Percentiles rank a stretch among this genome's conserved stretches.
These are phyloP conservation scores for Blakeslea trispora DNA, from an alignment of 371 early-diverging fungal species.

Conservation along the genomic window DNA sequence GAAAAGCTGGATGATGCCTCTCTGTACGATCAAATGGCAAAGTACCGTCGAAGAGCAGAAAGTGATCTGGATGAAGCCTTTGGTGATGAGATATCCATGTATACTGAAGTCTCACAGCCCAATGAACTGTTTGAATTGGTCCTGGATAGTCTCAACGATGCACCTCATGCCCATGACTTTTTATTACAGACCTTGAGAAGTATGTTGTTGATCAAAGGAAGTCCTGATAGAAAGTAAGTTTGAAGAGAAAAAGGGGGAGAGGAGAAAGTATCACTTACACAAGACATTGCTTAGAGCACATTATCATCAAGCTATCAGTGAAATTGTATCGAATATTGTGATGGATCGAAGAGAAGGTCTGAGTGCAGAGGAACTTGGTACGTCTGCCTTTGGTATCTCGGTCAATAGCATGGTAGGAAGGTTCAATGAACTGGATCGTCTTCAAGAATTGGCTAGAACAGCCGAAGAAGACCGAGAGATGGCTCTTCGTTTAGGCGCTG, in stretches of 20 bases:
- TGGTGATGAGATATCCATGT: conserved; percentile 43
- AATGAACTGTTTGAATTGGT: conserved; percentile 69
- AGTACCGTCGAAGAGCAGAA: conserved; percentile 70
- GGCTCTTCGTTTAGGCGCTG: conserved; percentile 34
- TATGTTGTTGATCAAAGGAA: conserved; percentile 69
- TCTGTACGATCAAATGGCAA: conserved; percentile 70
- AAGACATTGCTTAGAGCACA: conserved; percentile 40
- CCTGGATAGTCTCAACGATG: conserved; percentile 56
- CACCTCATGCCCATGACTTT: conserved; percentile 59
- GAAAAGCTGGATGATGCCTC: conserved; percentile 59
- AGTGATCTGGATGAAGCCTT: conserved; percentile 53
- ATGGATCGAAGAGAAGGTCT: conserved; percentile 66
- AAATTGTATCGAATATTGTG: conserved; percentile 78
- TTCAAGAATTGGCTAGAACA: conserved; percentile 52
- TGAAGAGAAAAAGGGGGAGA: conserved; percentile 24
- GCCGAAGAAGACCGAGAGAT: conserved; percentile 43
- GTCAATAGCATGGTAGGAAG: conserved; percentile 64
- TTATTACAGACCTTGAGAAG: conserved; percentile 72
- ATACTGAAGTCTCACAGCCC: conserved; percentile 56
- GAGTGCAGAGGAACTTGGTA: conserved; percentile 52
- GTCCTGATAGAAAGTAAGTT: conserved; percentile 46
- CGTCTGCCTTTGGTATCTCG: conserved; percentile 34
- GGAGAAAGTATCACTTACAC: neutral
- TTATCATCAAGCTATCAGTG: conserved; percentile 80
- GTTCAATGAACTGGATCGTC: conserved; percentile 77